A percentile compares a stretch with the other conserved stretches of the same genome.
phyloP scores from a whole-genome alignment of 768 basidiomycete species.

The Tulasnella sp. region DNA sequence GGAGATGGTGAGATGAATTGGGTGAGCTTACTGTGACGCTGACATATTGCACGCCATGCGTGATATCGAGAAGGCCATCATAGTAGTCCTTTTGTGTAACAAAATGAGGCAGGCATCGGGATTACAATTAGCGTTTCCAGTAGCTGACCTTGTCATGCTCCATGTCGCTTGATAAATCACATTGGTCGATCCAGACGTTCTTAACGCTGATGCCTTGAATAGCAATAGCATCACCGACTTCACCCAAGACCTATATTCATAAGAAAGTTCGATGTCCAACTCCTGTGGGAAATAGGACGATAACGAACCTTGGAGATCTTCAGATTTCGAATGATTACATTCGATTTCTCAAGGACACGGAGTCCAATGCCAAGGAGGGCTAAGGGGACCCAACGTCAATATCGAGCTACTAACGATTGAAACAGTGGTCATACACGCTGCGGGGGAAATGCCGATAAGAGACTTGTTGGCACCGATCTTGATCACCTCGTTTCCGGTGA shows the following conservation, averaged over 20 bases:
- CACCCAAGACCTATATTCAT: no score
- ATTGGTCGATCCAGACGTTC: background rate
- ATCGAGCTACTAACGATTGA: background rate
- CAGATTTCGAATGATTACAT: slow-evolving; percentile 40
- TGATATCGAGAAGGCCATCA: slow-evolving; percentile 36
- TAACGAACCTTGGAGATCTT: slow-evolving; percentile 37
- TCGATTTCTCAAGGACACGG: slow-evolving; percentile 31
- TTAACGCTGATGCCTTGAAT: no score
- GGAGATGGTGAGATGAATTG: no score
- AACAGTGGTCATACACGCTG: background rate
- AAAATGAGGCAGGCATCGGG: no score
- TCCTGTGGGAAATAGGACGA: no score
- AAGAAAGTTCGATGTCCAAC: no score
- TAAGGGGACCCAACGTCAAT: no score
- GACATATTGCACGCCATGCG: slow-evolving; percentile 34
- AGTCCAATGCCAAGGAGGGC: slow-evolving; percentile 36
- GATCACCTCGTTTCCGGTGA: slow-evolving; percentile 33
- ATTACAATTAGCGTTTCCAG: no score
- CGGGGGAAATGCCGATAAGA: no score
- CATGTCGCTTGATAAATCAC: background rate
- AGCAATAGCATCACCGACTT: slow-evolving; percentile 35
- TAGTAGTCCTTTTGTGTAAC: no score
- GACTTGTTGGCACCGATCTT: slow-evolving; percentile 35
- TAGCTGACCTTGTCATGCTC: slow-evolving; percentile 19
- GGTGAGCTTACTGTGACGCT: no score